Evolutionary conservation across 441 rosid genomes (phyloP), one percentile per base, ranked within the genome.

Genomic region (Hura crepitans): DNA sequence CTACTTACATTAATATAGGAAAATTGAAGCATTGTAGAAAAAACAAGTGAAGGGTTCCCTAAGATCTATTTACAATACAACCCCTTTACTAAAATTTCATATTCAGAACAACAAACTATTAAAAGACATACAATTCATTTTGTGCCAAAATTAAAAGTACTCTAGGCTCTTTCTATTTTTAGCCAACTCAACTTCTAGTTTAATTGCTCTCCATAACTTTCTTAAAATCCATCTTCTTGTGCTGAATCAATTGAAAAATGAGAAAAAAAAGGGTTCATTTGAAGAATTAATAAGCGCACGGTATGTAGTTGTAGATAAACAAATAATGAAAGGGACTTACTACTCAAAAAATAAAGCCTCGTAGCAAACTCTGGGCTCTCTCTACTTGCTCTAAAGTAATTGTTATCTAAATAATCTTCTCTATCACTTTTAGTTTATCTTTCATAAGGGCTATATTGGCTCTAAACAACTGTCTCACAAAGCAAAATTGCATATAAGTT

Each of bases 321-420:
- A 37, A 37, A 65, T 51, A 25, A 37, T 10, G 27, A 55, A 5
- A 17, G 71, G 74, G 63, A 80, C 89, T 88, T 82, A 95, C 98
- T 89, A 81, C 98, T 95, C 83, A 95, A 83, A 95, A 83, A 63
- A 95, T 89, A 73, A 92, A 92, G 81, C 97, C 98, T 78, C 92
- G 98, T 74, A 95, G 97, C 80, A 95, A 81, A 81, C 96, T 92
- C 80, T 95, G 97, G 37, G 98, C 99, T 81, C 91, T 86, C 81
- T 91, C 99, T 20, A 85, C 89, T 79, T 95, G 95, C 75, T 95
- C 97, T 0, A 89, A 92, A 50, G 98, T 90, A 69, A 97, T 98
- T 18, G 97, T 89, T 73, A 95, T 86, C 76, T 83, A 85, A 74
- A 95, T 92, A 30, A 84, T 82, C 78, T 87, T 95, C 64, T 86